Conservation (phyloP, 148 eudicot species). For the Camellia lanceoleosa region DNA sequence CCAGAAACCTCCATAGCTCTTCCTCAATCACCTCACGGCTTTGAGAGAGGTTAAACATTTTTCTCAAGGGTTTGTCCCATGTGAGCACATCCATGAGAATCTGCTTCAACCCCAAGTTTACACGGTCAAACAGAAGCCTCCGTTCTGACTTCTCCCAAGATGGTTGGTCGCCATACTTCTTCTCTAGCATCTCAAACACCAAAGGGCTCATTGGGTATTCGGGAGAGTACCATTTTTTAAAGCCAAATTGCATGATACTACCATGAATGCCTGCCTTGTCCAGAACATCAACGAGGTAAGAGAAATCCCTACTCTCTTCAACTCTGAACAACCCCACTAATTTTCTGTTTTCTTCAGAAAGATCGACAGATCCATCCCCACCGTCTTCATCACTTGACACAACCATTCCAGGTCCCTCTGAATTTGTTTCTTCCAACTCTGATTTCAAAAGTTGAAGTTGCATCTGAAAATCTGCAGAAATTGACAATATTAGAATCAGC, state of each 20-base stretch:
- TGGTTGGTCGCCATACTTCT: constrained; percentile 56
- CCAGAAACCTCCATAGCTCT: constrained; percentile 49
- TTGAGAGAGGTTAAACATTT: constrained; percentile 23
- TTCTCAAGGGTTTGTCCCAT: constrained; percentile 32
- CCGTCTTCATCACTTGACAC: constrained; percentile 59
- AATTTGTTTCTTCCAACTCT: constrained; percentile 43
- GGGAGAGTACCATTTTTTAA: constrained; percentile 33
- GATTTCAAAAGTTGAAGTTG: constrained; percentile 43
- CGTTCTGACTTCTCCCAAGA: constrained; percentile 64
- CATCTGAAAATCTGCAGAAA: constrained; percentile 35
- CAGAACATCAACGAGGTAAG: constrained; percentile 73
- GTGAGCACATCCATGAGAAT: constrained; percentile 35
- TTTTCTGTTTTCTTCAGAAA: constrained; percentile 26
- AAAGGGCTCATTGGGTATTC: constrained; percentile 42
- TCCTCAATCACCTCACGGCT: constrained; percentile 47
- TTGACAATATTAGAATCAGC: constrained; percentile 9
- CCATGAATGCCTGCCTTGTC: constrained; percentile 44
- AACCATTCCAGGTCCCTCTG: constrained; percentile 52
- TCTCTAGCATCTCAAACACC: constrained; percentile 62
- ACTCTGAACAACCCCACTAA: constrained; percentile 29
- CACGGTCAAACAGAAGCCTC: constrained; percentile 70
- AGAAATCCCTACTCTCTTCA: constrained; percentile 48
- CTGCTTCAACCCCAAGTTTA: constrained; percentile 51
- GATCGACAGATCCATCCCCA: constrained; percentile 30
- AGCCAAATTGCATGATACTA: constrained; percentile 27